phyloP scores from a whole-genome alignment of 2,329 filamentous ascomycete species.

The Plectosphaerella cucumerina region DNA sequence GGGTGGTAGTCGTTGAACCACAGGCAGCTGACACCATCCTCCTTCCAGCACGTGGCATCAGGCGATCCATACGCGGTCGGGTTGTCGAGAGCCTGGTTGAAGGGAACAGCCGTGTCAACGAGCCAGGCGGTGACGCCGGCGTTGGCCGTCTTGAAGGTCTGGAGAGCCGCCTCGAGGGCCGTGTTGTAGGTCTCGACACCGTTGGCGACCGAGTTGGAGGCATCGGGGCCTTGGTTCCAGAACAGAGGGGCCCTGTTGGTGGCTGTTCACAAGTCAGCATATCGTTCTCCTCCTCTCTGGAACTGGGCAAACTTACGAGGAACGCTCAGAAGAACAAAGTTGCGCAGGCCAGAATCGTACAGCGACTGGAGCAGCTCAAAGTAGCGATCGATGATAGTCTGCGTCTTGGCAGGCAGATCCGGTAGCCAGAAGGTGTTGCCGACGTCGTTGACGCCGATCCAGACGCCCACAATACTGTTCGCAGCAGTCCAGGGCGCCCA shows the following conservation, averaged over 20 bases:
- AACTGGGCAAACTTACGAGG: constrained; percentile 25
- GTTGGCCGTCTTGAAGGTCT: constrained; percentile 28
- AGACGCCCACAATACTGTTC: constrained; percentile 44
- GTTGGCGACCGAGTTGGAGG: constrained; percentile 22
- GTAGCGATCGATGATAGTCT: constrained; percentile 35
- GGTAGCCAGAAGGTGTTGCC: constrained; percentile 39
- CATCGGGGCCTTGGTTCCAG: constrained; percentile 16
- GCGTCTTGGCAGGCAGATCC: constrained; percentile 10
- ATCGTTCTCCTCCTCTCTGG: background rate
- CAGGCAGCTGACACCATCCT: constrained; percentile 36
- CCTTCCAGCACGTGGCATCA: constrained; percentile 36
- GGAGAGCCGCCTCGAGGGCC: constrained; percentile 20
- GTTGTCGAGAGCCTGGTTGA: constrained; percentile 36
- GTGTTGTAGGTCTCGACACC: constrained; percentile 34
- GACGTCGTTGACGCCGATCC: constrained; percentile 54
- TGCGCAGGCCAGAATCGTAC: constrained; percentile 39
- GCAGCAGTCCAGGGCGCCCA: constrained; percentile 35
- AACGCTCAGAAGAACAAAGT: constrained; percentile 43
- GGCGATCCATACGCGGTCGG: constrained; percentile 35
- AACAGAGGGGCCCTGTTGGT: constrained; percentile 34
- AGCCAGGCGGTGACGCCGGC: constrained; percentile 25
- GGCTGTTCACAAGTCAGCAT: constrained; percentile 18
- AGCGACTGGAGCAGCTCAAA: constrained; percentile 35
- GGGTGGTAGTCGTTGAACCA: constrained; percentile 43
- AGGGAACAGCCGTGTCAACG: constrained; percentile 35